Percentiles rank a stretch among this genome's conserved stretches.
phyloP scores from a whole-genome alignment of 2,329 filamentous ascomycete species.

The Fusarium praegraminearum region DNA sequence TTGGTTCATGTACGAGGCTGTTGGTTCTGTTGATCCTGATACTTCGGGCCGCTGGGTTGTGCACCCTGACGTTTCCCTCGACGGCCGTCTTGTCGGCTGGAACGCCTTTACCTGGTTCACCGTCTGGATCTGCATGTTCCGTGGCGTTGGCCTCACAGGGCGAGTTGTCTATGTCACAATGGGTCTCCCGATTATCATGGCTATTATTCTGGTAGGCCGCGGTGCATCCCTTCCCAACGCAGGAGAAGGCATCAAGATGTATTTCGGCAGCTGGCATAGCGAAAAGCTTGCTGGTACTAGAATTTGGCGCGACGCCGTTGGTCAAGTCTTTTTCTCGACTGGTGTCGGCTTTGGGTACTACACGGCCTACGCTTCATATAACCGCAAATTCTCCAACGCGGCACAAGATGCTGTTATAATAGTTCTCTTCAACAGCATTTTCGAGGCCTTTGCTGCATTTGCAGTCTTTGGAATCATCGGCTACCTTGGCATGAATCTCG shows the following conservation, averaged over 20 bases:
- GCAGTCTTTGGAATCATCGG: slow-evolving; percentile 1
- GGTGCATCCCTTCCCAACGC: background rate
- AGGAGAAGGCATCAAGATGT: background rate
- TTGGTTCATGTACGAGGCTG: slow-evolving; percentile 3
- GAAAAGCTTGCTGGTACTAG: background rate
- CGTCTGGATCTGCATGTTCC: background rate
- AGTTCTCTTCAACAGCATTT: background rate
- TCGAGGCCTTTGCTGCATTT: background rate
- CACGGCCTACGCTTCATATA: slow-evolving; percentile 67
- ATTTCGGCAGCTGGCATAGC: background rate
- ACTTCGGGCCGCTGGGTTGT: background rate
- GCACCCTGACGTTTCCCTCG: background rate
- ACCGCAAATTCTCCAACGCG: slow-evolving; percentile 61
- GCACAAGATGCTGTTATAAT: background rate
- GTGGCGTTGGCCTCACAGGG: background rate
- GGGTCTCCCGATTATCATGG: background rate
- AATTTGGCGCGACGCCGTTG: slow-evolving; percentile 64
- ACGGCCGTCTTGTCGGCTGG: background rate
- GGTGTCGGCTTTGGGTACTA: slow-evolving; percentile 68
- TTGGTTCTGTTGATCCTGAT: background rate
- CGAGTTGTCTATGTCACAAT: background rate
- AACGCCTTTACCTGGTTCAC: background rate
- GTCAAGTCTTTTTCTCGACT: slow-evolving; percentile 56
- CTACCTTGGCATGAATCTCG: background rate
- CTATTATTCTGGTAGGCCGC: background rate